Base-by-base conservation (phyloP, 306 rosid genomes). In the Sicyos edulis region DNA sequence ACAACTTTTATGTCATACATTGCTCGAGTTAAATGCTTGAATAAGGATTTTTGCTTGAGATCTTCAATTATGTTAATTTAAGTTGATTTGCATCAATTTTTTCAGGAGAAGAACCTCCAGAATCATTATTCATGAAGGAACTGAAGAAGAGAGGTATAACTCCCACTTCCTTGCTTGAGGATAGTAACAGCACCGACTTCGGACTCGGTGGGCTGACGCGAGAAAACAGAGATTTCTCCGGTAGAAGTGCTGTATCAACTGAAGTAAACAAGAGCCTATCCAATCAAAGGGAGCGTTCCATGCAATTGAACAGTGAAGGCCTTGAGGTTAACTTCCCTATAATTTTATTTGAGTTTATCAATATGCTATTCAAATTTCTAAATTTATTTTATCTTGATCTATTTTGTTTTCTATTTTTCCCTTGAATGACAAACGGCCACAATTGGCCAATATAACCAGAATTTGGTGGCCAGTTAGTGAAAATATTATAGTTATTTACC, bases 231-330 rank as follows among this genome's bases (percentile, higher is more conserved):
- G 86, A 86, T 66, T 86, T 76, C 59, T 74, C 83, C 0, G 80
- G 72, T 61, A 87, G 95, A 82, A 93, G 84, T 73, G 78, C 88
- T 0, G 92, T 93, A 74, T 88, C 95, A 19, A 91, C 89, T 15
- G 80, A 90, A 77, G 61, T 93, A 34, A 89, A 88, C 84, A 90
- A 82, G 75, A 84, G 86, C 79, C 80, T 93, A 19, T 82, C 86
- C 7, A 88, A 90, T 86, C 99, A 93, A 69, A 86, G 92, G 82
- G 99, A 93, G 79, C 86, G 91, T 58, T 93, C 99, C 47, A 86
- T 91, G 99, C 87, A 80, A 21, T 78, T 91, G 74, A 93, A 93
- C 89, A 93, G 99, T 26, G 97, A 93, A 88, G 99, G 99, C 81
- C 95, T 93, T 24, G 97, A 93, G 99, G 99, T 93, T 83, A 78